These are phyloP conservation scores for Laguncularia racemosa DNA, from an alignment of 345 rosid genomes.

Conservation along the genomic window DNA sequence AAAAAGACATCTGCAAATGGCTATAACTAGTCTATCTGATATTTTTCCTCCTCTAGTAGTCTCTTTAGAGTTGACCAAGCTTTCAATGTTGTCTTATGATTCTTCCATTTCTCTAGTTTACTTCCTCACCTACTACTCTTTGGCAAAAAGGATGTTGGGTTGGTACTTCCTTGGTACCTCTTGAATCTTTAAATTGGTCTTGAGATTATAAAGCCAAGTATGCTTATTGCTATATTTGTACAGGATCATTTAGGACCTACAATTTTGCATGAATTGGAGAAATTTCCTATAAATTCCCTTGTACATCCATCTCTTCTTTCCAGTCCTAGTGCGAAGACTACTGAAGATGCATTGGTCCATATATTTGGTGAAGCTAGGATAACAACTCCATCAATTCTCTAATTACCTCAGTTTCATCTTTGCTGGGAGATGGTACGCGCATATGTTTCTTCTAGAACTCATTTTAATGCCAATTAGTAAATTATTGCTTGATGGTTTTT, in stretches of 20 bases:
- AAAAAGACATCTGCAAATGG: conserved; percentile 68
- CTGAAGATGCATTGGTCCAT: conserved; percentile 98
- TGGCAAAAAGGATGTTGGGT: conserved; percentile 80
- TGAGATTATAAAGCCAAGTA: conserved; percentile 42
- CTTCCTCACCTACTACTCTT: conserved; percentile 82
- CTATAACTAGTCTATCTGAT: conserved; percentile 61
- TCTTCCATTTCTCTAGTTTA: conserved; percentile 89
- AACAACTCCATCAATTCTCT: conserved; percentile 89
- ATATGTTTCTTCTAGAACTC: conserved; percentile 4
- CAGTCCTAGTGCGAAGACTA: conserved; percentile 97
- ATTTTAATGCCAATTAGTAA: too few relatives aligned
- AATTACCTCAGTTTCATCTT: conserved; percentile 81
- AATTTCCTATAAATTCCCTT: conserved; percentile 89
- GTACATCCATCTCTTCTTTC: conserved; percentile 98
- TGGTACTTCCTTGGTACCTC: too few relatives aligned
- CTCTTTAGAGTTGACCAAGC: conserved; percentile 70
- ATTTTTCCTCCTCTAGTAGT: conserved; percentile 65
- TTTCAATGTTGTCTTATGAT: conserved; percentile 91
- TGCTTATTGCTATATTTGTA: conserved; percentile 67
- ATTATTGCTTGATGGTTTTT: not conserved
- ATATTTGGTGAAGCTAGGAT: too few relatives aligned
- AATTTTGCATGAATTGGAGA: conserved; percentile 90
- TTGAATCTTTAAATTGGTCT: too few relatives aligned
- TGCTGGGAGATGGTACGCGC: conserved; percentile 99
- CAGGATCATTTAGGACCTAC: conserved; percentile 99